Percentiles rank a stretch among this genome's conserved stretches.
phyloP scores from a whole-genome alignment of 2,329 filamentous ascomycete genomes.

The Hymenoscyphus fraxineus region DNA sequence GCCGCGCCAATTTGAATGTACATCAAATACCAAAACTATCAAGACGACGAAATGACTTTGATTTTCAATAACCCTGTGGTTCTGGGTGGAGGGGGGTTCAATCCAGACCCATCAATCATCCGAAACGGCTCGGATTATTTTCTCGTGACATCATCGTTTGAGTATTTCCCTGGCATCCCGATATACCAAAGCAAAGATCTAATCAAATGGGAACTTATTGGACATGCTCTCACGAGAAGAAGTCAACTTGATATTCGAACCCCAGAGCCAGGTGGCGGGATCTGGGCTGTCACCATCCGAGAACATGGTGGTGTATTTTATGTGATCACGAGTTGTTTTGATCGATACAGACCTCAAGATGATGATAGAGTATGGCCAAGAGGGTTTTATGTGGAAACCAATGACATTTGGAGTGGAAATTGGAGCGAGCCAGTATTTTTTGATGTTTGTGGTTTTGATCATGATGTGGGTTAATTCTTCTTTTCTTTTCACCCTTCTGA shows the following conservation, averaged over 20 bases:
- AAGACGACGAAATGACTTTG: background rate
- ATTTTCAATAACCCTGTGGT: constrained; percentile 12
- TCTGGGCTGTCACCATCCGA: constrained; percentile 37
- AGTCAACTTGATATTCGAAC: constrained; percentile 42
- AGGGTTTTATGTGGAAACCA: constrained; percentile 50
- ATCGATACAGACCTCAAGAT: constrained; percentile 37
- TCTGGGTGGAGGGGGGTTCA: constrained; percentile 44
- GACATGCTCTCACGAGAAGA: constrained; percentile 44
- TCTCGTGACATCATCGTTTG: constrained; percentile 59
- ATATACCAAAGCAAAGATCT: constrained; percentile 56
- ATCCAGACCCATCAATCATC: constrained; percentile 54
- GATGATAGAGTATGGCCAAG: constrained; percentile 35
- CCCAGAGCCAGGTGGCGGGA: constrained; percentile 48
- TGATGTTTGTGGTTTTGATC: constrained; percentile 61
- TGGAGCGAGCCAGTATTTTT: constrained; percentile 59
- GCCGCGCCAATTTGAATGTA: background rate
- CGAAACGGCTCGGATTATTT: constrained; percentile 49
- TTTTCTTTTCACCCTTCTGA: background rate
- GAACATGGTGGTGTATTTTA: constrained; percentile 37
- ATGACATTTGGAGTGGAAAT: constrained; percentile 49
- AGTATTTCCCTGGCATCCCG: constrained; percentile 58
- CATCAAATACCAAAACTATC: background rate
- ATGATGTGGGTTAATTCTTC: constrained; percentile 43
- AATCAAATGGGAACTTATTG: constrained; percentile 50
- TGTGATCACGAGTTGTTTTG: constrained; percentile 4